Percentiles rank a stretch among this genome's conserved stretches.
These are phyloP conservation scores for Plasmodium gallinaceum DNA, from an alignment of 169 alveolate genomes.

Conservation along the genomic window DNA sequence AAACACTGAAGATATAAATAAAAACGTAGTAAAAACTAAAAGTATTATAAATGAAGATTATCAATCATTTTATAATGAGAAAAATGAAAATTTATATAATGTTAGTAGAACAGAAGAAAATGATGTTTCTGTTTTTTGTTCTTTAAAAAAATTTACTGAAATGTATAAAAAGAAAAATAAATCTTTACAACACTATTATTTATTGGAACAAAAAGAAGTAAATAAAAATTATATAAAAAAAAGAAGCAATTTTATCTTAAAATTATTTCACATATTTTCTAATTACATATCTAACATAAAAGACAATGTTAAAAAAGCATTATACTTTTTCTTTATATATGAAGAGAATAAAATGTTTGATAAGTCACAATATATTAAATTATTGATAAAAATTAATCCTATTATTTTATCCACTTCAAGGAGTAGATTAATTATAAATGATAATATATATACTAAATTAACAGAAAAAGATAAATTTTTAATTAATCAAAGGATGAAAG, in stretches of 20 bases:
- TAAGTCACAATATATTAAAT: conserved; percentile 5
- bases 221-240: conserved; percentile 1
- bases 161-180: conserved; percentile 11
- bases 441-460: conserved; percentile 9
- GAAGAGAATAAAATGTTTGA: not conserved
- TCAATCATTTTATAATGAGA: not conserved
- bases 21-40: not conserved
- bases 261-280: conserved; percentile 12
- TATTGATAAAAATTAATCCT: conserved; percentile 51
- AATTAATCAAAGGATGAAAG: conserved; percentile 21
- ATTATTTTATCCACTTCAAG: conserved; percentile 13
- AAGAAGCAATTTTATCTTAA: conserved; percentile 19
- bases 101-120: conserved; percentile 23
- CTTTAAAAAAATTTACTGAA: not conserved
- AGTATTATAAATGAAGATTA: not conserved
- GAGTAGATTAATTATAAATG: conserved; percentile 31
- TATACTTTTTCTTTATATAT: conserved; percentile 24
- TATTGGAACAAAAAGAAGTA: conserved; percentile 11
- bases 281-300: conserved; percentile 18
- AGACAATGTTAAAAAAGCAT: conserved; percentile 9
- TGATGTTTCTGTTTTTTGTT: conserved; percentile 1
- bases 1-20: not conserved
- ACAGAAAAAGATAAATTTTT: conserved; percentile 18
- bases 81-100: conserved; percentile 3
- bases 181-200: not conserved